These are phyloP conservation scores for Clavariopsis aquatica DNA, from an alignment of 495 filamentous ascomycete genomes.

Conservation along the genomic window DNA sequence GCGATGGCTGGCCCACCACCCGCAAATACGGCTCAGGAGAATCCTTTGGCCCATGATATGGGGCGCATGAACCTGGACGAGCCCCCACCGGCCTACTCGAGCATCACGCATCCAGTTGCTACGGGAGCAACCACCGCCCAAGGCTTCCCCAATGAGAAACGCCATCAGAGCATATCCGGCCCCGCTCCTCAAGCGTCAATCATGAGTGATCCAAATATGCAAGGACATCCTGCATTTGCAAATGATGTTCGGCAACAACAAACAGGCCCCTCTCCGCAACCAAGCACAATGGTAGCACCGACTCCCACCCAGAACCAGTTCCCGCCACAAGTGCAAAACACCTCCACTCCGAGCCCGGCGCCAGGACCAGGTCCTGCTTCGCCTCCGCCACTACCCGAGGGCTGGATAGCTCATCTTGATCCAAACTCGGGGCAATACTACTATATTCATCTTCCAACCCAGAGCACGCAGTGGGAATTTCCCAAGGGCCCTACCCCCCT, in stretches of 20 bases:
- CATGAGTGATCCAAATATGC: conserved; percentile 46
- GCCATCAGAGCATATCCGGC: conserved; percentile 38
- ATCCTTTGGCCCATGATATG: conserved; percentile 80
- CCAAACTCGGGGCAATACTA: conserved; percentile 96
- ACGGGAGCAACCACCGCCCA: conserved; percentile 50
- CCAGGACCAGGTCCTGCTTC: conserved; percentile 69
- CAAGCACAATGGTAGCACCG: conserved; percentile 23
- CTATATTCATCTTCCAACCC: conserved; percentile 94
- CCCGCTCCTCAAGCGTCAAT: conserved; percentile 34
- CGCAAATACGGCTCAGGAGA: conserved; percentile 49
- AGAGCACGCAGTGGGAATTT: conserved; percentile 98
- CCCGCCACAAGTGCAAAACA: conserved; percentile 24
- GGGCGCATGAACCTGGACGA: conserved; percentile 79
- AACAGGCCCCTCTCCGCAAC: conserved; percentile 43
- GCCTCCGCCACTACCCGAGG: conserved; percentile 90
- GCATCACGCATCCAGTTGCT: conserved; percentile 56
- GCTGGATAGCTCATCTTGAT: conserved; percentile 97
- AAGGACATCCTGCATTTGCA: conserved; percentile 81
- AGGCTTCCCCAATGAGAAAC: conserved; percentile 80
- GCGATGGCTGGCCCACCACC: conserved; percentile 22
- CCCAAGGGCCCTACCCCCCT: conserved; percentile 87
- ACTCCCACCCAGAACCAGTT: conserved; percentile 22
- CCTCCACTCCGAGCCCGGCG: conserved; percentile 45
- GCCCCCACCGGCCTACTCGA: conserved; percentile 90
- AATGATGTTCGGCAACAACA: conserved; percentile 62